phyloP scores from a whole-genome alignment of 2,329 filamentous ascomycete species.

The Harringtonia lauricola region DNA sequence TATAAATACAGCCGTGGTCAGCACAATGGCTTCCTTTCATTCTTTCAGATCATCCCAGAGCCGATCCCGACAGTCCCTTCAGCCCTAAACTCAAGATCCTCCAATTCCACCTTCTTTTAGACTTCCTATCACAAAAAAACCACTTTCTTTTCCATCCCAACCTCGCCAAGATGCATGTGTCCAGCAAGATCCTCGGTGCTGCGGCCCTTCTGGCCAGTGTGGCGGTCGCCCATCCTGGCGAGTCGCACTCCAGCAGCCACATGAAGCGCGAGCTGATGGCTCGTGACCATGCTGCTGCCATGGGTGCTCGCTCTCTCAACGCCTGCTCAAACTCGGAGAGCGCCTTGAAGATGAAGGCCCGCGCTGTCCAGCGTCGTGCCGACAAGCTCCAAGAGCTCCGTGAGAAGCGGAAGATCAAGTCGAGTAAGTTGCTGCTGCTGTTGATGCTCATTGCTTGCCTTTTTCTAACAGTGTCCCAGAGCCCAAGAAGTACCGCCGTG shows the following conservation, averaged over 20 bases:
- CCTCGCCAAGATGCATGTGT: too few species aligned
- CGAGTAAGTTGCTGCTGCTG: slow-evolving; percentile 12
- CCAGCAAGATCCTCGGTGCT: too few species aligned
- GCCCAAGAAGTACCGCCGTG: slow-evolving; percentile 21
- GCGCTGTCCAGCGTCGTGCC: slow-evolving; percentile 28
- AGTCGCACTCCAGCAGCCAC: slow-evolving; percentile 17
- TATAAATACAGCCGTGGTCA: too few species aligned
- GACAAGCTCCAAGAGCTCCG: slow-evolving; percentile 26
- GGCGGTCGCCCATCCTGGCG: slow-evolving; percentile 20
- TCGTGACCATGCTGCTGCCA: slow-evolving; percentile 19
- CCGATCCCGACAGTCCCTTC: too few species aligned
- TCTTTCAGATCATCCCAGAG: too few species aligned
- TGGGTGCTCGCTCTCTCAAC: slow-evolving; percentile 25
- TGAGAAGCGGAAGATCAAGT: slow-evolving; percentile 22
- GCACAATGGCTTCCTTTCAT: too few species aligned
- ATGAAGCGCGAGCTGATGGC: slow-evolving; percentile 23
- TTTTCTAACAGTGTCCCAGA: slow-evolving; percentile 8
- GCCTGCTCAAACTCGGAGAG: slow-evolving; percentile 27
- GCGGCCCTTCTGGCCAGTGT: too few species aligned
- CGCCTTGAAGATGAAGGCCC: slow-evolving; percentile 25
- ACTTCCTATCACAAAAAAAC: too few species aligned
- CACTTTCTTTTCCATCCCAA: too few species aligned
- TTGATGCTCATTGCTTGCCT: background rate
- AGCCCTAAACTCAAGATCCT: too few species aligned
- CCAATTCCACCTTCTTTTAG: too few species aligned